Percentiles rank a stretch among this genome's conserved stretches.
Conservation (phyloP, 106 monocot genomes). For the Ottelia alismoides region DNA sequence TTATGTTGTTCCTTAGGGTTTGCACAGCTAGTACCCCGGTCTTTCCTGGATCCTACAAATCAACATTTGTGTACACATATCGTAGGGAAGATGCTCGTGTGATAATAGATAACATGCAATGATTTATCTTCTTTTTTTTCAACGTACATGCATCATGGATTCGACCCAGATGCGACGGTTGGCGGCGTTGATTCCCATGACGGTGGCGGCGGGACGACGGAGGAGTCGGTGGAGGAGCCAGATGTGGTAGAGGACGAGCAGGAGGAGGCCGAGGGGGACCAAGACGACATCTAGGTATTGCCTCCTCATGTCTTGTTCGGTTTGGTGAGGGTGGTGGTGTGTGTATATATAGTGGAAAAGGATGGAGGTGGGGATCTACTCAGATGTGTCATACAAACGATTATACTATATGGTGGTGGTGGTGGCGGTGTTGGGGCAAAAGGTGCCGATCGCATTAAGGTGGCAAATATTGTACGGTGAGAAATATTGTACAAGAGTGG, state of each 20-base stretch:
- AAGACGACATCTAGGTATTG: constrained; percentile 35
- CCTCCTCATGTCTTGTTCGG: constrained; percentile 42
- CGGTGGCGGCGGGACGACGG: constrained; percentile 35
- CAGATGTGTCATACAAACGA: no score
- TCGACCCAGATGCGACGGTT: constrained; percentile 65
- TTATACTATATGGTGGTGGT: no score
- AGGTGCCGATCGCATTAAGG: no score
- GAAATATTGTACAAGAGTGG: no score
- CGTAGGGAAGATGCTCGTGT: no score
- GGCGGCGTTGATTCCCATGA: constrained; percentile 76
- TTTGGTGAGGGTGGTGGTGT: no score
- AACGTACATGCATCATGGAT: constrained; percentile 55
- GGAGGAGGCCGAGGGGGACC: constrained; percentile 32
- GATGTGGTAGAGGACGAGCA: constrained; percentile 45
- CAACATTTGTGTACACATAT: not conserved
- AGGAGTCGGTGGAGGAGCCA: constrained; percentile 42
- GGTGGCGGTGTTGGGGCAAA: no score
- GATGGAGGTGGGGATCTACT: no score
- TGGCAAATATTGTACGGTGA: no score
- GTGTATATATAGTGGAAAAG: no score
- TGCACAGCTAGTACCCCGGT: constrained; percentile 42
- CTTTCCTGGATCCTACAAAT: constrained; percentile 2
- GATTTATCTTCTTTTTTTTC: no score
- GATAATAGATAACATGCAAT: not conserved
- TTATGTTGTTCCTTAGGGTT: constrained; percentile 77